phyloP scores from a whole-genome alignment of 768 basidiomycete species.

The Collybiopsis confluens region DNA sequence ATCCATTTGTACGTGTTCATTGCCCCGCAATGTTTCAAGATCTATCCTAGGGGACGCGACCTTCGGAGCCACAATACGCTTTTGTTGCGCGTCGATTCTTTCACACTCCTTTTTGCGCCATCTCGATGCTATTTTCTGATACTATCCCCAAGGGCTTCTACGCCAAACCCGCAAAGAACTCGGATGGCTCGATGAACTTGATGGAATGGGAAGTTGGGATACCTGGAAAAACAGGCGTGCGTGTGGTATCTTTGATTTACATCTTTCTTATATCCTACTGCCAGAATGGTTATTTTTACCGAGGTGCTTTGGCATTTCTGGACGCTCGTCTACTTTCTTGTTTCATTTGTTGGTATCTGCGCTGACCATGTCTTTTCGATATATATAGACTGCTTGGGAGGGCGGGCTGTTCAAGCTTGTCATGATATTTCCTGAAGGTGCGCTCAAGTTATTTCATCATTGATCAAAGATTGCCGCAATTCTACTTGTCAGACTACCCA shows the following conservation, averaged over 20 bases:
- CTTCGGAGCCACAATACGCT: slow-evolving; percentile 2
- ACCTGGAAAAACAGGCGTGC: slow-evolving; percentile 84
- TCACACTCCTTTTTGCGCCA: neutral
- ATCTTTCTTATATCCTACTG: slow-evolving; percentile 8
- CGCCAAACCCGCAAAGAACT: slow-evolving; percentile 85
- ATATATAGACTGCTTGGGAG: slow-evolving; percentile 92
- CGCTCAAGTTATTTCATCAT: neutral
- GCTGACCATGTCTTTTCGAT: slow-evolving; percentile 4
- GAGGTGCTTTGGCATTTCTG: slow-evolving; percentile 4
- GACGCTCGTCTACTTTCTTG: slow-evolving; percentile 10
- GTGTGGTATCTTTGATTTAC: slow-evolving; percentile 25
- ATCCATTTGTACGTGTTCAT: slow-evolving; percentile 80
- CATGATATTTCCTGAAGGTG: slow-evolving; percentile 97
- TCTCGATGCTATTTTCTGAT: neutral
- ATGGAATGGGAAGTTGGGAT: slow-evolving; percentile 99
- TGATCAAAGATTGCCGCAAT: neutral
- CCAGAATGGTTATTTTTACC: slow-evolving; percentile 3
- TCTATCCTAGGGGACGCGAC: neutral
- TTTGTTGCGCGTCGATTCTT: neutral
- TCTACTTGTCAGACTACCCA: slow-evolving; percentile 70
- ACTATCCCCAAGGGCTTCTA: slow-evolving; percentile 77
- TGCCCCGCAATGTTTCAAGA: neutral
- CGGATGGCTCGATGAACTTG: slow-evolving; percentile 93
- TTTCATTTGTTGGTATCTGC: slow-evolving; percentile 12
- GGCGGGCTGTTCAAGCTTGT: slow-evolving; percentile 90